Conservation (phyloP, 2,329 filamentous ascomycete species). For the Colletotrichum kahawae region DNA sequence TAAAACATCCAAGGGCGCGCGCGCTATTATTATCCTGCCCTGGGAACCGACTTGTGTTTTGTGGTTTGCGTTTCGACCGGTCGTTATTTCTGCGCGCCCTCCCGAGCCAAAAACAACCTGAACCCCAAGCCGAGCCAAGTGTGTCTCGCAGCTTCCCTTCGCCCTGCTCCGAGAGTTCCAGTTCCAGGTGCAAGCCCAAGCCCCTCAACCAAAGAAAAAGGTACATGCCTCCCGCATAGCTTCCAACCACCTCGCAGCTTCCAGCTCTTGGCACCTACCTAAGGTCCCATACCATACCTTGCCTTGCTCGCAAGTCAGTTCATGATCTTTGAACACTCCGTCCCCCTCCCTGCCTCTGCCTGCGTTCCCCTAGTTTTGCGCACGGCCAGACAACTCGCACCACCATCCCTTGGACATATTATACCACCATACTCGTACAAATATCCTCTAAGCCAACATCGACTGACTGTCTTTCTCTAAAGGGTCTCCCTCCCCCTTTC, state of each 20-base stretch:
- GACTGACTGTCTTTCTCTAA: not conserved
- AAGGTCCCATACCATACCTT: not conserved
- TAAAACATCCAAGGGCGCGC: not conserved
- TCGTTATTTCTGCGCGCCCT: slow-evolving; percentile 2
- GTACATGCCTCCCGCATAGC: not conserved
- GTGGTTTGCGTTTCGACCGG: not conserved
- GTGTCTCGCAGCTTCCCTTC: slow-evolving; percentile 20
- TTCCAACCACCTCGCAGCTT: slow-evolving; percentile 12
- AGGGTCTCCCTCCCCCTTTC: not conserved
- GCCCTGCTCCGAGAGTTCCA: not conserved
- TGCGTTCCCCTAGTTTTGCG: not conserved
- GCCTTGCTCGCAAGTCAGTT: not conserved
- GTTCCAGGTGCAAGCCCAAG: not conserved
- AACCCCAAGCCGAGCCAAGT: not conserved
- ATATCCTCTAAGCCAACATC: not conserved
- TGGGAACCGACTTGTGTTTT: not conserved
- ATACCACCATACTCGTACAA: not conserved
- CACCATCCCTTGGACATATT: slow-evolving; percentile 12
- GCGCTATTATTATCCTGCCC: slow-evolving; percentile 11
- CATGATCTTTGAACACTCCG: slow-evolving; percentile 4
- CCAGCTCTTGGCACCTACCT: slow-evolving; percentile 11
- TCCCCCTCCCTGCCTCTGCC: not conserved
- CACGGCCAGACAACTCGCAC: slow-evolving; percentile 8
- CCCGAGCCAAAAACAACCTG: not conserved
- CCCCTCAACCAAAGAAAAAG: not conserved